Base-by-base conservation (phyloP, 441 rosid genomes). In the Biscutella laevigata region DNA sequence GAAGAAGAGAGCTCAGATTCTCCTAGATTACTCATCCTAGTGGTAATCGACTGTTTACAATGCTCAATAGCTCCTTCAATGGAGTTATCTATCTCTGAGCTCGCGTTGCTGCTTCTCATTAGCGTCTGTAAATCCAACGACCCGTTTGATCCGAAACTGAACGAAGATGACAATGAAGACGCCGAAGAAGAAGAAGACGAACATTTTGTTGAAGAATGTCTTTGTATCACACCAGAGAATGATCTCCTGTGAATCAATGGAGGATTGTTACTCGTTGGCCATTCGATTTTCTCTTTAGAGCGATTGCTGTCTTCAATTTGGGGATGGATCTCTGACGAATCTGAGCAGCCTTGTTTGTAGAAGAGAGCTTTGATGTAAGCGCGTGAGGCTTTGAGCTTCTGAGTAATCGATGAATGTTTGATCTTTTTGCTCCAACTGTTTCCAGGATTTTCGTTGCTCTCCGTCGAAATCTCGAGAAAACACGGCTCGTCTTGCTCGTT, bases 51-150 rank as follows among this genome's bases (percentile, higher is more conserved):
- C 42, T 65, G 82, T 44, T 86, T 86, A 62, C 97, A 92, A 62
- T 92, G 84, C 73, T 88, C 95, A 64, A 92, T 86, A 2, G 99
- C 99, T 60, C 84, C 97, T 48, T 82, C 81, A 10, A 92, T 78
- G 52, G 88, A 79, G 57, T 71, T 72, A 56, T 88, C 96, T 17
- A 17, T 17, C 20, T 17, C 20, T 17, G 20, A 17, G 4, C 71
- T 77, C 0, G 74, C 77, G 28, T 84, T 80, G 56, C 73, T 77
- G 62, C 86, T 80, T 61, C 86, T 81, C 78, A 67, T 84, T 16
- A 81, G 78, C 40, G 65, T 41, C 58, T 75, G 75, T n/a, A 77
- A 51, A 66, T 86, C 86, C 21, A 70, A 15, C 37, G 57, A 60
- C 37, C 75, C 82, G 20, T 70, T 77, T 7, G 83, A 80, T 40